Conservation (phyloP, 129 eudicot genomes). For the Mikania micrantha region DNA sequence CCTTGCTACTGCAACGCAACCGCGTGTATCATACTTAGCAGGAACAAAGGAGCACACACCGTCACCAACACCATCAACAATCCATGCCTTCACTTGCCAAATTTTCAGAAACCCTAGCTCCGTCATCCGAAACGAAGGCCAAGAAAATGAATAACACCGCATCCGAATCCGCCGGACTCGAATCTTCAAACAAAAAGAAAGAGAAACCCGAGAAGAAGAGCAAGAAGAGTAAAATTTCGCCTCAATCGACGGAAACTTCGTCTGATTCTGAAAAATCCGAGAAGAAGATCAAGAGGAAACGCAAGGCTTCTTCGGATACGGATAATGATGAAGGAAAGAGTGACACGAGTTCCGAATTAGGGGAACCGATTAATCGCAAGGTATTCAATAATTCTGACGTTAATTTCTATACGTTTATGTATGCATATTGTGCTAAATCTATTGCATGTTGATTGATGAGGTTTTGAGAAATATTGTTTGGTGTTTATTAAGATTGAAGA, state of each 20-base stretch:
- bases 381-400: background rate
- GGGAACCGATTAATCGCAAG: constrained; percentile 50
- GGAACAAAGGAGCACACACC: constrained; percentile 17
- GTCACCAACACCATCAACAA: background rate
- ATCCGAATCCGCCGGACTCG: constrained; percentile 33
- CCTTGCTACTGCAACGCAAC: constrained; percentile 30
- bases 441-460: background rate
- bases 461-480: background rate
- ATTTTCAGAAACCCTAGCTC: constrained; percentile 29
- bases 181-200: constrained; percentile 32
- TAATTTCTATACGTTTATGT: background rate
- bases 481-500: constrained; percentile 24
- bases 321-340: constrained; percentile 50
- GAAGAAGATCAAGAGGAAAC: constrained; percentile 46
- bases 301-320: constrained; percentile 45
- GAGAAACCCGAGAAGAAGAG: constrained; percentile 54
- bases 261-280: constrained; percentile 41
- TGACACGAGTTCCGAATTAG: constrained; percentile 62
- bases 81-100: constrained; percentile 49
- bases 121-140: constrained; percentile 20
- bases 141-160: constrained; percentile 29
- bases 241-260: constrained; percentile 2
- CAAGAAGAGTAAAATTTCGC: constrained; percentile 36
- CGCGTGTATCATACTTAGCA: constrained; percentile 26
- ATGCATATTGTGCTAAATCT: background rate